Conservation (phyloP, 2,329 filamentous ascomycete species). For the Paecilomyces niveus region DNA sequence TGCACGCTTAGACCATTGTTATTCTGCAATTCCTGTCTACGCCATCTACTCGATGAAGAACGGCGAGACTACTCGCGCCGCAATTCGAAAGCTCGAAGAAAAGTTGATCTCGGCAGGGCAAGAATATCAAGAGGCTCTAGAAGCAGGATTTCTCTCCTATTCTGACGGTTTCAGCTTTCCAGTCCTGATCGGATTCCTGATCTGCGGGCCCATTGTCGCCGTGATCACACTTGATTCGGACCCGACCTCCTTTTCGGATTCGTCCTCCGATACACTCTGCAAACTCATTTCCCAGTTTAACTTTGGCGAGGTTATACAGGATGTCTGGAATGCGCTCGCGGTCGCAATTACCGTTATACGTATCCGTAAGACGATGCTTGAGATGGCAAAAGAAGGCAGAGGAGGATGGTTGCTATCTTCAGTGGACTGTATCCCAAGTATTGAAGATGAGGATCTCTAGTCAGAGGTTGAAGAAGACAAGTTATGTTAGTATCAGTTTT, state of each 20-base stretch:
- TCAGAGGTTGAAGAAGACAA: neutral
- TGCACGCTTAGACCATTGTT: conserved; percentile 30
- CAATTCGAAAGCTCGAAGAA: conserved; percentile 37
- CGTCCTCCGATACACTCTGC: conserved; percentile 10
- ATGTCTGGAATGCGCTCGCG: conserved; percentile 55
- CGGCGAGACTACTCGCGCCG: conserved; percentile 30
- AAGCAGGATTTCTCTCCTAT: neutral
- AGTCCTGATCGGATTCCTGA: conserved; percentile 49
- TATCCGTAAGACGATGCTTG: conserved; percentile 44
- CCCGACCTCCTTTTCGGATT: conserved; percentile 17
- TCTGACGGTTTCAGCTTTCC: conserved; percentile 29
- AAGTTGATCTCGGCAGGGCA: neutral
- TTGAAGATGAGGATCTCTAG: conserved; percentile 4
- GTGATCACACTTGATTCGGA: conserved; percentile 45
- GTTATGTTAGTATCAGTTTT: neutral
- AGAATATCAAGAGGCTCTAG: neutral
- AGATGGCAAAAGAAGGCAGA: conserved; percentile 31
- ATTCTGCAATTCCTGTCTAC: conserved; percentile 38
- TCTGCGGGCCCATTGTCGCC: conserved; percentile 46
- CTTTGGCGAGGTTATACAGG: conserved; percentile 45
- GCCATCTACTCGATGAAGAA: conserved; percentile 35
- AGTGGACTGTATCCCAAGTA: neutral
- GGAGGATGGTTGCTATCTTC: conserved; percentile 10
- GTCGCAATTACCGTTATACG: conserved; percentile 50
- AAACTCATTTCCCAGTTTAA: conserved; percentile 47